These are phyloP conservation scores for Entomortierella beljakovae DNA, from an alignment of 192 early-diverging fungal genomes.

Conservation along the genomic window DNA sequence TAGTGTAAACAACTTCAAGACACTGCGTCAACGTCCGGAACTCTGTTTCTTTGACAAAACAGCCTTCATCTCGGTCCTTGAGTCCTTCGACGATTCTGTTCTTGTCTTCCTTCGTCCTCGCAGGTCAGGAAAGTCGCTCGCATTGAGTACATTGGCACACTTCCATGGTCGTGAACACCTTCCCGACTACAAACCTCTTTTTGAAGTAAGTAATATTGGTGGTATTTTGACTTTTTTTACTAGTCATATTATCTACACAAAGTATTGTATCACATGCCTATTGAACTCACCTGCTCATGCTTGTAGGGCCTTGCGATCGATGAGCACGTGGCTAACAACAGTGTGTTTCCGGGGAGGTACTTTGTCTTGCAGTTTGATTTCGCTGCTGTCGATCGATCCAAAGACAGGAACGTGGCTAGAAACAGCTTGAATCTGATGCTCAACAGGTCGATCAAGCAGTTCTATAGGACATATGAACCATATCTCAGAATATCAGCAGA, in stretches of 20 bases:
- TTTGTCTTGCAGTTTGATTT: conserved; percentile 44
- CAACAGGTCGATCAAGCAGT: conserved; percentile 33
- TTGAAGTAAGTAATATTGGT: conserved; percentile 22
- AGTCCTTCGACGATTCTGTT: conserved; percentile 19
- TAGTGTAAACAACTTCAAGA: conserved; percentile 30
- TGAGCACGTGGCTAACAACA: conserved; percentile 21
- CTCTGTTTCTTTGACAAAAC: conserved; percentile 49
- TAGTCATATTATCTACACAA: conserved; percentile 17
- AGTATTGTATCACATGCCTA: conserved; percentile 9
- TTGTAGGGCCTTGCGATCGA: conserved; percentile 45
- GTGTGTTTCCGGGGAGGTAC: conserved; percentile 14
- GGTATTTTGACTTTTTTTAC: conserved; percentile 5
- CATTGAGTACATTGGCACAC: conserved; percentile 43
- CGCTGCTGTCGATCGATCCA: conserved; percentile 18
- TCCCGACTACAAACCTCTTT: conserved; percentile 36
- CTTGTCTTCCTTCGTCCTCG: conserved; percentile 48
- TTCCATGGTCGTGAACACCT: conserved; percentile 55
- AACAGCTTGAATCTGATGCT: conserved; percentile 36
- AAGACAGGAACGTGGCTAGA: conserved; percentile 8
- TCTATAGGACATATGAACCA: conserved; percentile 44
- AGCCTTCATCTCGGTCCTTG: conserved; percentile 36
- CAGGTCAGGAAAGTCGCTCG: conserved; percentile 51
- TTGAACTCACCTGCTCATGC: conserved; percentile 17
- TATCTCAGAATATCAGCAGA: conserved; percentile 29
- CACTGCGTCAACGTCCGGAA: conserved; percentile 17